Conservation (phyloP, 2,329 filamentous ascomycete genomes). For the Zymoseptoria passerinii region DNA sequence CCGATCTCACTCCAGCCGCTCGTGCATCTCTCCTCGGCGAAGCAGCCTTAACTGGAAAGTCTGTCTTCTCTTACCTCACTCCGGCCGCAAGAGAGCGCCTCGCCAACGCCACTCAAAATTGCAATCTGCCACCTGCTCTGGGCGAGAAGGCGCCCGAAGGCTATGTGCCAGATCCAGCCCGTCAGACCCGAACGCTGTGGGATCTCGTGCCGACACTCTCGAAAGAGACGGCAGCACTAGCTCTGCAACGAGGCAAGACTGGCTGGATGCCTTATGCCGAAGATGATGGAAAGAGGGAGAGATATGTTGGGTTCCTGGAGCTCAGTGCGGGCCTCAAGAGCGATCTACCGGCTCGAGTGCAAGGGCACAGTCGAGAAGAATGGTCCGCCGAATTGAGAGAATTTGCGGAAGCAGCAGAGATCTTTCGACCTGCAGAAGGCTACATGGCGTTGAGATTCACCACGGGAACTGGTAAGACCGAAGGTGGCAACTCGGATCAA, state of each 20-base stretch:
- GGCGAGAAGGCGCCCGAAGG: slow-evolving; percentile 62
- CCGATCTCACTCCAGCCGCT: slow-evolving; percentile 63
- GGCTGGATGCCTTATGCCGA: slow-evolving; percentile 79
- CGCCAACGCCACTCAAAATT: slow-evolving; percentile 64
- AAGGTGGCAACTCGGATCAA: background rate
- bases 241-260: slow-evolving; percentile 42
- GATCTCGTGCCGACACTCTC: slow-evolving; percentile 39
- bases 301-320: slow-evolving; percentile 77
- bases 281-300: slow-evolving; percentile 65
- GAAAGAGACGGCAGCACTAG: slow-evolving; percentile 36
- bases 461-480: slow-evolving; percentile 47
- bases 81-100: slow-evolving; percentile 69
- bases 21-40: slow-evolving; percentile 78
- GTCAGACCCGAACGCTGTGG: slow-evolving; percentile 49
- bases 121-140: slow-evolving; percentile 66
- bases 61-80: slow-evolving; percentile 87
- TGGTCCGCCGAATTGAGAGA: slow-evolving; percentile 74
- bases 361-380: slow-evolving; percentile 54
- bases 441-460: slow-evolving; percentile 93
- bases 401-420: slow-evolving; percentile 63
- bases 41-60: slow-evolving; percentile 74
- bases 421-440: slow-evolving; percentile 88
- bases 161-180: slow-evolving; percentile 54
- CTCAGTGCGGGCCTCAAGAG: slow-evolving; percentile 57
- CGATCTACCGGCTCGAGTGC: slow-evolving; percentile 49